Evolutionary conservation across 192 early-diverging fungal genomes (phyloP).

Genomic region (Rhizophagus sp.): DNA sequence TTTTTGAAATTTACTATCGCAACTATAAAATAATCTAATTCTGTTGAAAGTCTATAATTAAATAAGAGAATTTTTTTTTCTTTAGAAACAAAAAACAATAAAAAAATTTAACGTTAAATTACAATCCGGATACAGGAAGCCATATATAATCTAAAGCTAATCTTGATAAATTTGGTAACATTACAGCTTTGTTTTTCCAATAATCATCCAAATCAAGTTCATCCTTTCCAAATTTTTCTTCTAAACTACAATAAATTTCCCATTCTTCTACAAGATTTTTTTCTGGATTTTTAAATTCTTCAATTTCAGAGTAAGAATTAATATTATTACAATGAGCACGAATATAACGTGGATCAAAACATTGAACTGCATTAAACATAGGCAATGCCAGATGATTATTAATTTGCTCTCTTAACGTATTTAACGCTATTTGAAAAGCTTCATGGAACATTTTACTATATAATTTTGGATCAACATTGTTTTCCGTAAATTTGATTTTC

Average conservation of each 20-base stretch:
- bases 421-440: background rate
- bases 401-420: background rate
- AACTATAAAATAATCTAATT: too few species aligned
- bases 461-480: background rate
- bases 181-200: background rate
- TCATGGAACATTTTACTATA: background rate
- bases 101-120: too few species aligned
- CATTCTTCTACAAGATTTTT: background rate
- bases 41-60: too few species aligned
- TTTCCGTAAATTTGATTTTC: background rate
- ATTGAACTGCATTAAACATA: background rate
- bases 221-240: background rate
- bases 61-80: too few species aligned
- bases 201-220: background rate
- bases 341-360: background rate
- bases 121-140: constrained; percentile 3
- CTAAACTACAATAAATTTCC: background rate
- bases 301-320: background rate
- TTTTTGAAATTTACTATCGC: too few species aligned
- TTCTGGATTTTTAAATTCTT: background rate
- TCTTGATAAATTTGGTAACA: background rate
- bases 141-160: constrained; percentile 15
- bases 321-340: background rate
- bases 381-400: background rate
- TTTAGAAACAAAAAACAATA: too few species aligned